Base-by-base conservation (phyloP, 306 rosid genomes). In the Calophaca sinica region DNA sequence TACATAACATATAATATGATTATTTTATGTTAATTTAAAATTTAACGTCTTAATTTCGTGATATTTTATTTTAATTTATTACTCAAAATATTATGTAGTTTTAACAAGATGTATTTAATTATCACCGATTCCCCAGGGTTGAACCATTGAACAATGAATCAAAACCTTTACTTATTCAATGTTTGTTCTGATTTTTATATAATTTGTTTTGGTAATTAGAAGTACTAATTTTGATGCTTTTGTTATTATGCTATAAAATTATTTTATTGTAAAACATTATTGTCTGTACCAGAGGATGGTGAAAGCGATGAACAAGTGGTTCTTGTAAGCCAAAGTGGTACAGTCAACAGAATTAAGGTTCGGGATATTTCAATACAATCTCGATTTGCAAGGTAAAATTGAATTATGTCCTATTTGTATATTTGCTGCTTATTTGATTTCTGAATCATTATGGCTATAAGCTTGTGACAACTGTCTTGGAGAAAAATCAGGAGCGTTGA, bases 241-340 rank as follows among this genome's bases (percentile, higher is more conserved):
- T 13, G 62, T 41, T n/a, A 39, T 50, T 28, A 12, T 59, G 35
- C 12, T 77, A 29, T 36, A 13, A 35, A 42, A 14, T 59, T 4
- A 45, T 50, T 68, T 62, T n/a, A 9, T 76, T 6, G 61, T 77
- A 44, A 46, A 69, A 14, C 29, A n/a, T 61, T n/a, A 29, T 70
- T 32, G 42, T 76, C 10, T 66, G 62, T 46, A 32, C 52, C 96
- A 94, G 98, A 90, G 68, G 96, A 92, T 78, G 97, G 93, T 33
- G 97, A 92, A 86, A 94, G 99, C 84, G 99, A 94, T 76, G 99
- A 94, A 85, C 96, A 92, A 92, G 99, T 90, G 62, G 99, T 94
- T 78, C 86, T 94, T 6, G 96, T 94, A 35, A 94, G 98, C 87
- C 99, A 94, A 77, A 94, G 93, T 65, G 99, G 99, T 58, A 94